Base-by-base conservation (phyloP, 2,329 filamentous ascomycete genomes). In the Venturia carpophila region DNA sequence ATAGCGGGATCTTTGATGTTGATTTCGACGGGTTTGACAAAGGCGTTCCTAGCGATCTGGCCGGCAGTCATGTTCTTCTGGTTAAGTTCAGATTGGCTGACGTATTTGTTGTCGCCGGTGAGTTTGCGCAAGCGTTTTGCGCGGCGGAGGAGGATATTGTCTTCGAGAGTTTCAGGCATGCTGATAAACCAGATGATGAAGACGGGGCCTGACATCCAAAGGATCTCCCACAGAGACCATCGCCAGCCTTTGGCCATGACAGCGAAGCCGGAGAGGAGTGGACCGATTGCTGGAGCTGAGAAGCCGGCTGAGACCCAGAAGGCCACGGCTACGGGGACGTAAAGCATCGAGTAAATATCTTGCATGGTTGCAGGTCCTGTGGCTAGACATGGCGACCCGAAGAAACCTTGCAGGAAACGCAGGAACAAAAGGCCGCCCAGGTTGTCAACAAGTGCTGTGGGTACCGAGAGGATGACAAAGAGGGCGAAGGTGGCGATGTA, bases 31-130 rank as follows among this genome's bases (percentile, higher is more conserved):
- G 85, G 86, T 73, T 84, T 84, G 73, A 86, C 81, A 24, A 89
- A 76, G 0, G 85, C 82, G 45, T 87, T 82, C 52, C 80, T 66
- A 27, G 82, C 73, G 34, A 86, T 74, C 17, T 77, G 74, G 5
- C 73, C 72, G 3, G 80, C 73, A 60, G 76, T 81, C 69, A 85
- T 77, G 68, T 80, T 78, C n/a, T 75, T 77, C 73, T 85, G 82
- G 70, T 87, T 82, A 67, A 89, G 84, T 72, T 90, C 87, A 64
- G 81, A 83, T 71, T 88, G 84, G 0, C 84, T 82, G 73, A 82
- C 80, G 73, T 88, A 82, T 24, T 75, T 73, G 4, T 73, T 67
- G 68, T 82, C 80, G n/a, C 84, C 84, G 0, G 84, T 87, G 49
- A 83, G 74, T 70, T 81, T 83, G 64, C 87, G 81, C 5, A 89